Evolutionary conservation across 352 stramenopile species (phyloP), one percentile per base, ranked within the genome.

Genomic region (Phytophthora brassicae): DNA sequence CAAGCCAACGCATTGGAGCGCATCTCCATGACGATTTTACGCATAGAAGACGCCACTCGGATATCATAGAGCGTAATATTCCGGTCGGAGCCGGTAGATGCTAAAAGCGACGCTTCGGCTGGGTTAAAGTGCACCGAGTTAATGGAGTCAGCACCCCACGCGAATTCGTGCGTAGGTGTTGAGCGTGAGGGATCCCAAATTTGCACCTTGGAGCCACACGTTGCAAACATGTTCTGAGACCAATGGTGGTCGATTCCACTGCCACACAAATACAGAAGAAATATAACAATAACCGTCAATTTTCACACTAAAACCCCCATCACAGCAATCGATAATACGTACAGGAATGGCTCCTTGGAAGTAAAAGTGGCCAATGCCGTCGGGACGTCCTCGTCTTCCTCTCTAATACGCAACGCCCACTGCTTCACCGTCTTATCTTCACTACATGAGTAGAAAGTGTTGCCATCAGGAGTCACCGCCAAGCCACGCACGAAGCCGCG

Each of bases 201-300:
- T 64, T 98, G 88, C 24, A 99, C 96, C 53, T 97, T 79, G 28
- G 86, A 94, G 48, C 84, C 88, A 66, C 89, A 96, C n/a, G 90
- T 96, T 14, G 88, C 90, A 60, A 98, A 98, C 55, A 95, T 77
- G 39, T 86, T 77, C 55, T 98, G 86, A 55, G 70, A 89, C 96
- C 96, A 99, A 66, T 99, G 96, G 79, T 99, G 96, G 74, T 99
- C 97, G 46, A 99, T 97, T 13, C 89, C 96, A 66, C 97, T 98
- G 58, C 97, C 94, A 26, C 39, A 51, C 36, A 67, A 28, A 48
- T 4, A 38, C 9, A 48, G 35, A 51, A 59, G 33, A 56, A 12
- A 47, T 19, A 65, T 11, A 54, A 58, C 22, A n/a, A n/a, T n/a
- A n/a, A n/a, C n/a, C n/a, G n/a, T n/a, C n/a, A n/a, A n/a, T n/a